These are phyloP conservation scores for Trichosanthes cucumerina DNA, from an alignment of 306 rosid species.

Conservation along the genomic window DNA sequence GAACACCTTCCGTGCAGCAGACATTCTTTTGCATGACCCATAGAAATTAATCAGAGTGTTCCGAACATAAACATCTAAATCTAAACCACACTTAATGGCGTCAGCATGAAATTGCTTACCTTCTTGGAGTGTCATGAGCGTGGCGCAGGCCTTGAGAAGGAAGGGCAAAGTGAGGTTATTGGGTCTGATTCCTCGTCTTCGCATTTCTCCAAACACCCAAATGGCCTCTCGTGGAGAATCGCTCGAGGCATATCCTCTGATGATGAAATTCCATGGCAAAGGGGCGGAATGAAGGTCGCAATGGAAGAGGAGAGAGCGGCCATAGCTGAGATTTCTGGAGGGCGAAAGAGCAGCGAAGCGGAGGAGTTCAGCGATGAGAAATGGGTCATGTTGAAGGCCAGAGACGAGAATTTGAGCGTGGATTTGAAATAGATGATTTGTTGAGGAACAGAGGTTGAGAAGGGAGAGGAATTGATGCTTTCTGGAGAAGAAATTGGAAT, in stretches of 20 bases:
- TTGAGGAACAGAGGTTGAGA: slow-evolving; percentile 34
- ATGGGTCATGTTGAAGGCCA: slow-evolving; percentile 41
- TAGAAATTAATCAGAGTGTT: slow-evolving; percentile 55
- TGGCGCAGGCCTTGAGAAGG: slow-evolving; percentile 57
- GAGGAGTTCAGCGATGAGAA: slow-evolving; percentile 44
- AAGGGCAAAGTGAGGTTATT: slow-evolving; percentile 67
- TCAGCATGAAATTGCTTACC: slow-evolving; percentile 62
- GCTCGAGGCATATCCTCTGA: slow-evolving; percentile 56
- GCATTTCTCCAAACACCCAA: slow-evolving; percentile 45
- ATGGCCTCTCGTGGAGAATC: slow-evolving; percentile 41
- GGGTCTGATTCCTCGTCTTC: slow-evolving; percentile 32
- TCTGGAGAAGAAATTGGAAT: slow-evolving; percentile 16
- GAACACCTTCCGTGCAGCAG: slow-evolving; percentile 37
- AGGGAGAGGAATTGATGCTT: slow-evolving; percentile 50
- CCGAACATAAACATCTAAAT: slow-evolving; percentile 54
- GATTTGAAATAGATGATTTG: slow-evolving; percentile 41
- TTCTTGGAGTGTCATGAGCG: slow-evolving; percentile 23
- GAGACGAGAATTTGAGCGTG: slow-evolving; percentile 53
- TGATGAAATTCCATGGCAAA: slow-evolving; percentile 62
- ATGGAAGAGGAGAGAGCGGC: slow-evolving; percentile 31
- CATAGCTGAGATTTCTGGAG: slow-evolving; percentile 37
- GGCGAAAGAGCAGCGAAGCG: slow-evolving; percentile 44
- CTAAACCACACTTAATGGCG: slow-evolving; percentile 52
- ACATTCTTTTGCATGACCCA: slow-evolving; percentile 53
- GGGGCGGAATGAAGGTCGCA: slow-evolving; percentile 22